Evolutionary conservation across 768 basidiomycete genomes (phyloP).

Genomic region (Mycena filopes): DNA sequence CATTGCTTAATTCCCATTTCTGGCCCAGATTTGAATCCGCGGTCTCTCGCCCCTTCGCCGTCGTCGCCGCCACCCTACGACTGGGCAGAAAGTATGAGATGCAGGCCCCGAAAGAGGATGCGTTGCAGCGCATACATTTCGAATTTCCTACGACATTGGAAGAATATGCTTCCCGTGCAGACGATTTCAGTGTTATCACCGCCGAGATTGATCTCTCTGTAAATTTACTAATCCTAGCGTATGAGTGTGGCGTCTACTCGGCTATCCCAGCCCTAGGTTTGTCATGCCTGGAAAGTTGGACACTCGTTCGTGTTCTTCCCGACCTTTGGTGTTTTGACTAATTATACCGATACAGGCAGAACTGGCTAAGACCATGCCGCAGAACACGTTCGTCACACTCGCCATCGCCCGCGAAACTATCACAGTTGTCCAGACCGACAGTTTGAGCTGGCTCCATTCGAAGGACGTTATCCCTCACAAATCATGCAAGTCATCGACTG

Average conservation of each 20-base stretch:
- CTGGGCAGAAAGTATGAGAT: constrained; percentile 27
- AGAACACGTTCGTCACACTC: neutral
- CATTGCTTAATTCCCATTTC: neutral
- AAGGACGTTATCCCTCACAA: neutral
- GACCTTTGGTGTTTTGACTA: neutral
- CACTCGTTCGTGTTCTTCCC: neutral
- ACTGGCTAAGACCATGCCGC: neutral
- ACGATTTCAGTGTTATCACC: neutral
- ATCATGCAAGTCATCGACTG: neutral
- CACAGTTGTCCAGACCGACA: neutral
- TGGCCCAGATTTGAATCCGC: neutral
- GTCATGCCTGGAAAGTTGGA: neutral
- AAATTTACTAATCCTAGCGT: constrained; percentile 1
- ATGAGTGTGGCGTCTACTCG: constrained; percentile 6
- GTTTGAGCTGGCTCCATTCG: neutral
- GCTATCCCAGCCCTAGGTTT: constrained; percentile 1
- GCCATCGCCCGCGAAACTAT: constrained; percentile 1
- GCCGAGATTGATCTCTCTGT: neutral
- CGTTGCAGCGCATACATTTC: neutral
- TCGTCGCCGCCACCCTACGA: constrained; percentile 11
- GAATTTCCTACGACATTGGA: constrained; percentile 8
- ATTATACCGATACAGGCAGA: neutral
- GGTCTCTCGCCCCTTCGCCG: neutral
- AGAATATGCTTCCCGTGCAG: too few relatives aligned
- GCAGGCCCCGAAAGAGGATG: neutral